phyloP scores from a whole-genome alignment of 305 asterid genomes.

The Coffea humblotiana region DNA sequence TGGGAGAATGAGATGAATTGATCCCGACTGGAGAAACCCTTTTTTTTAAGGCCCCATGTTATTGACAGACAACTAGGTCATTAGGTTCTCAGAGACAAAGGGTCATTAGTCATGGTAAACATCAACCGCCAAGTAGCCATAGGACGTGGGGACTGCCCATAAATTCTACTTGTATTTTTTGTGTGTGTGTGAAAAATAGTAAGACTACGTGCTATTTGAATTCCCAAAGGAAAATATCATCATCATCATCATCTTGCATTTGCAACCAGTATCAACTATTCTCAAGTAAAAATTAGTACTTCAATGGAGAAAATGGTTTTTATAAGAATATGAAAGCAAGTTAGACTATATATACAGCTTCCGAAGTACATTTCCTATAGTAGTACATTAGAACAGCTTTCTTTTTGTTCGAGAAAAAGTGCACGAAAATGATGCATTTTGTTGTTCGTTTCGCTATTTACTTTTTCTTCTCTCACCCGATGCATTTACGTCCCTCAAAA shows the following conservation, averaged over 20 bases:
- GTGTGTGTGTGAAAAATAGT: background rate
- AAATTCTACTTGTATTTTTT: background rate
- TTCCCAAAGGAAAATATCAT: background rate
- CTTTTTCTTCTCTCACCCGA: too few species aligned
- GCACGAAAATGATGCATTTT: too few species aligned
- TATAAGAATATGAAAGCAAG: background rate
- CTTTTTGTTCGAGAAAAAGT: too few species aligned
- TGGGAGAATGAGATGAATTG: background rate
- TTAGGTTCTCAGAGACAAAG: background rate
- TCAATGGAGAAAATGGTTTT: background rate
- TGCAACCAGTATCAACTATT: background rate
- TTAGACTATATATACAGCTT: background rate
- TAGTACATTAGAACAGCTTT: background rate
- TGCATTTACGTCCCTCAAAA: too few species aligned
- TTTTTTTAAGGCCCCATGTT: background rate
- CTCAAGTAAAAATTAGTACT: background rate
- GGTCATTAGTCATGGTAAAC: background rate
- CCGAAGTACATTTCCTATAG: too few species aligned
- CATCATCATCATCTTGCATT: background rate
- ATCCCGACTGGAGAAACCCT: background rate
- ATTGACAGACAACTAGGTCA: background rate
- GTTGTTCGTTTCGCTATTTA: too few species aligned
- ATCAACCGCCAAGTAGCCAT: background rate
- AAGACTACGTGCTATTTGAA: background rate
- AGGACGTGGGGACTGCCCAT: background rate